Conservation (phyloP, 176 grass and related monocot species). For the Puccinellia tenuiflora region DNA sequence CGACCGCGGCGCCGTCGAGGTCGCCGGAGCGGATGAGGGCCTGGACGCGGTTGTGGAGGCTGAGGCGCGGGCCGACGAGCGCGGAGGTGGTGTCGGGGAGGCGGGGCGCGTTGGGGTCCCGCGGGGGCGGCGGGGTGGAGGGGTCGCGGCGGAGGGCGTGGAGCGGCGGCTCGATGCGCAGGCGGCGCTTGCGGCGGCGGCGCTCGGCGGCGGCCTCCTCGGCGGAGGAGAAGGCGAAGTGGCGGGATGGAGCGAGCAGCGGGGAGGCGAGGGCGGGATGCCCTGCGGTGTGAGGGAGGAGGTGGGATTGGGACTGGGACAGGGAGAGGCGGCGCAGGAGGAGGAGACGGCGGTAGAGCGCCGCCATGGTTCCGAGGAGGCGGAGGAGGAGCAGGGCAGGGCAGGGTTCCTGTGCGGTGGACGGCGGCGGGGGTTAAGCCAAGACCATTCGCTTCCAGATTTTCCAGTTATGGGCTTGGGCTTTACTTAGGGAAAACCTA, state of each 20-base stretch:
- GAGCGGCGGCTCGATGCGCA: conserved; percentile 57
- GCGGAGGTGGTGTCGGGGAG: conserved; percentile 47
- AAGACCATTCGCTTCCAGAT: background rate
- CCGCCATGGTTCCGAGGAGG: background rate
- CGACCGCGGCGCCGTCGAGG: conserved; percentile 32
- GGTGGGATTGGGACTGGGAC: background rate
- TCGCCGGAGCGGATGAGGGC: conserved; percentile 48
- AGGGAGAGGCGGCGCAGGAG: background rate
- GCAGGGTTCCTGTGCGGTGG: background rate
- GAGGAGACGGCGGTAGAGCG: background rate
- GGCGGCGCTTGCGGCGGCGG: conserved; percentile 49
- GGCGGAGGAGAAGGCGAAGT: conserved; percentile 22
- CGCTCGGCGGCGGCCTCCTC: conserved; percentile 48
- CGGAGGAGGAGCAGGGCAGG: background rate
- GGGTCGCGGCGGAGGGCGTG: conserved; percentile 42
- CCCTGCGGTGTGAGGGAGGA: background rate
- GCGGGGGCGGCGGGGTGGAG: conserved; percentile 5
- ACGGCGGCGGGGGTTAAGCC: background rate
- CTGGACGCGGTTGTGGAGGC: conserved; percentile 51
- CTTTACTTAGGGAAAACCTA: no score
- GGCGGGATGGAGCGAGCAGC: background rate
- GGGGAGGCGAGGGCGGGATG: background rate
- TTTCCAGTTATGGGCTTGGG: background rate
- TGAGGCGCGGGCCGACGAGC: conserved; percentile 42
- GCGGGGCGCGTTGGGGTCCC: conserved; percentile 27